Base-by-base conservation (phyloP, 768 basidiomycete genomes). In the Neoboletus brunneissimus region DNA sequence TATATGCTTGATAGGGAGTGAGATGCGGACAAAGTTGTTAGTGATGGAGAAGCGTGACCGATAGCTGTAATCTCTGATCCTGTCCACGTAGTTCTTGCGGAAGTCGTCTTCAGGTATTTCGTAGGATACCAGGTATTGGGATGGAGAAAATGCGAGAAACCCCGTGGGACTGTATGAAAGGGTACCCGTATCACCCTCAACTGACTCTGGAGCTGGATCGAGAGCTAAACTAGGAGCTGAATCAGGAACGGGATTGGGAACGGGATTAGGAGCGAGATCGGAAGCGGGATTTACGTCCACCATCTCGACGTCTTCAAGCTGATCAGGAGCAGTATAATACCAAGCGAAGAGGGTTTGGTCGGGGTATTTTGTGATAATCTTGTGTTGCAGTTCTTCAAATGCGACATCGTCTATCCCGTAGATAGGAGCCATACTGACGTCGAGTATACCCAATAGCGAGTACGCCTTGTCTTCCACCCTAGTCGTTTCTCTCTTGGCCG, bases 311-410 rank as follows among this genome's bases (percentile, higher is more conserved):
- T 68, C 65, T 8, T 60, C 54, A 13, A 48, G 35, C 2, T 25
- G 44, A 4, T 27, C 27, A 22, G 29, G 50, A 48, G 45, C 10
- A 3, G 22, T 53, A 40, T 57, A 61, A 27, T 46, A 66, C 70
- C 68, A 70, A 31, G 68, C 56, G 18, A 70, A 70, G 43, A 72
- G 59, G 5, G 64, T 67, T 35, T 70, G 68, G 32, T 70, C 69
- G 5, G 55, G 43, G 22, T 31, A 59, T 40, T 44, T 66, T 2
- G 31, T 20, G n/a, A 72, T 59, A 48, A 70, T 51, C 46, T 37
- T 59, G 48, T 53, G 48, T 45, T 72, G 70, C 35, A 73, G 42
- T 1, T 64, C 51, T 48, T 59, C 46, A 48, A 74, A 73, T 3
- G 67, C 66, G 3, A 5, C 58, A 20, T 62, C 50, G 0, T 57